Percentiles rank a stretch among this genome's conserved stretches.
phyloP scores from a whole-genome alignment of 805 yeast species.

The Kluyveromyces aestuarii region DNA sequence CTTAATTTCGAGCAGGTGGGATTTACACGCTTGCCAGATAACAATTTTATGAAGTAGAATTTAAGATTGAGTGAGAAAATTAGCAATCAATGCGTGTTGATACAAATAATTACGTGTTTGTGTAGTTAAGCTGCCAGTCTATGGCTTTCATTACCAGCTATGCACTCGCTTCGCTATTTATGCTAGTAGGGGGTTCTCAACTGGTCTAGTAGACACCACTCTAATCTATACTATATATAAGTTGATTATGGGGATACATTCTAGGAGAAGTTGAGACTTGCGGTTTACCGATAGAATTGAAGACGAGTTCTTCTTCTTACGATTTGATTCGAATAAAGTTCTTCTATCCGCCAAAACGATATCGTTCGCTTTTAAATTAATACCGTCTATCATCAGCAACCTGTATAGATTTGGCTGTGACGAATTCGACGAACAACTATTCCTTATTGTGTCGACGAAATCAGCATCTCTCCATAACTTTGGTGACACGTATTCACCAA shows the following conservation, averaged over 20 bases:
- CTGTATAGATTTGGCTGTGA: constrained; percentile 11
- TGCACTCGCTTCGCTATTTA: too few relatives aligned
- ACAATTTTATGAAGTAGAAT: too few relatives aligned
- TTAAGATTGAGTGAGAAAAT: too few relatives aligned
- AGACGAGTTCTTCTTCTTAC: background rate
- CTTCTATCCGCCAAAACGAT: constrained; percentile 5
- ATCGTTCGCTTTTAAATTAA: constrained; percentile 3
- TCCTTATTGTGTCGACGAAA: background rate
- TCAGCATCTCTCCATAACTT: constrained; percentile 8
- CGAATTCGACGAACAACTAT: background rate
- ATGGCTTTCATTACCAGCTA: too few relatives aligned
- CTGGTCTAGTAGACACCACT: too few relatives aligned
- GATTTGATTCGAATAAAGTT: background rate
- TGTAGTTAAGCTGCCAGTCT: too few relatives aligned
- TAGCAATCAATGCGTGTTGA: too few relatives aligned
- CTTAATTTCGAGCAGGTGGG: too few relatives aligned
- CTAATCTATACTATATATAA: constrained; percentile 5
- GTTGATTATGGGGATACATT: constrained; percentile 22
- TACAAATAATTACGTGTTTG: too few relatives aligned
- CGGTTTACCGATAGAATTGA: constrained; percentile 7
- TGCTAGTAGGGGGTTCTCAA: too few relatives aligned
- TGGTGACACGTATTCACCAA: constrained; percentile 27
- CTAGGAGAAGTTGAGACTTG: constrained; percentile 17
- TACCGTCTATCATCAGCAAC: constrained; percentile 9
- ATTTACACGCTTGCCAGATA: too few relatives aligned